Conservation (phyloP, 805 yeast genomes). For the Yamadazyma takamatsuzukensis region DNA sequence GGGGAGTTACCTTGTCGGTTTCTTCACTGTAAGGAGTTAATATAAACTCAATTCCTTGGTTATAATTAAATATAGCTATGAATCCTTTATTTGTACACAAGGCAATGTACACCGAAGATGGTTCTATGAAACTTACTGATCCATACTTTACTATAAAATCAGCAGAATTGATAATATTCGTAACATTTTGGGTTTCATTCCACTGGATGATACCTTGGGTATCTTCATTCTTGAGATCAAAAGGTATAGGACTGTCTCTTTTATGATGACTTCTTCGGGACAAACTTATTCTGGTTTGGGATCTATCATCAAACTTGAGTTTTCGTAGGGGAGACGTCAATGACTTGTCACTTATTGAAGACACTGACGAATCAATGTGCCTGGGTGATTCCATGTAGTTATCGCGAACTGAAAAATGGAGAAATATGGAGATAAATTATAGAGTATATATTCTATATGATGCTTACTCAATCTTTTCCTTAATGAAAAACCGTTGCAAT, state of each 20-base stretch:
- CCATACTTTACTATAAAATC: conserved; percentile 24
- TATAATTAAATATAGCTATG: conserved; percentile 63
- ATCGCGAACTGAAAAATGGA: no score
- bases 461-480: conserved; percentile 9
- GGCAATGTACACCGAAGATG: conserved; percentile 40
- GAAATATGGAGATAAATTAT: background rate
- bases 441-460: background rate
- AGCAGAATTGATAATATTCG: conserved; percentile 17
- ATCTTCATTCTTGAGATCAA: conserved; percentile 1
- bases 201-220: conserved; percentile 17
- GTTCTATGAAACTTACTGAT: conserved; percentile 16
- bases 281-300: conserved; percentile 27
- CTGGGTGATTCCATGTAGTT: no score
- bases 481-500: conserved; percentile 15
- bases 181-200: conserved; percentile 20
- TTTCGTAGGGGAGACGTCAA: conserved; percentile 14
- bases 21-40: conserved; percentile 22
- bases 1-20: background rate
- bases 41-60: conserved; percentile 51
- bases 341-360: background rate
- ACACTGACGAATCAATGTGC: no score
- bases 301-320: conserved; percentile 35
- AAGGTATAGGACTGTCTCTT: background rate
- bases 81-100: conserved; percentile 72
- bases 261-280: conserved; percentile 15